Base-by-base conservation (phyloP, 1,284 basidiomycete species). In the Puccinia brachypodii region DNA sequence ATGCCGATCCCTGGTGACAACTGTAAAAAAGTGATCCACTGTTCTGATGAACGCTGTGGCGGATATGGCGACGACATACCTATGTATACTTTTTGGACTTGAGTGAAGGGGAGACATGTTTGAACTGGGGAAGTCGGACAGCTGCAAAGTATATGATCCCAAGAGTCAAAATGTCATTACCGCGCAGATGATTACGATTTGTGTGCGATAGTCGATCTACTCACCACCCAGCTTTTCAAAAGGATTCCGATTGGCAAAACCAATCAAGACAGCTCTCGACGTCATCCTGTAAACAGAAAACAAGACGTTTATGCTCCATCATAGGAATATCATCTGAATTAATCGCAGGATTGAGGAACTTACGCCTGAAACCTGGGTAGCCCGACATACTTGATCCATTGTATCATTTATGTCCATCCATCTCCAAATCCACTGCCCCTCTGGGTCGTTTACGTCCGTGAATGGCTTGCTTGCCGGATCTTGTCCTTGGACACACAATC, bases 341-440 rank as follows among this genome's bases (percentile, higher is more conserved):
- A 3, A 47, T 36, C 19, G 3, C 8, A n/a, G 50, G 22, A 50
- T 72, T 36, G 50, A 44, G 42, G 47, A 44, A 72, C 77, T 79
- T 60, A 79, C 77, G 16, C 44, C 40, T 50, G 66, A 71, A n/a
- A 79, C 68, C 53, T 72, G 66, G 9, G 58, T 40, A 13, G 40
- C 47, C 14, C 50, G 50, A 42, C 77, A 79, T 4, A 79, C 77
- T 71, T 71, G 66, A 56, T 79, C 68, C 77, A 79, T 72, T 44
- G 66, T 71, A 44, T 79, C 77, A 56, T 79, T 72, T 0, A 79
- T 68, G 47, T 79, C 77, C 9, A 79, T 71, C 31, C 50, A 79
- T 58, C 50, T 72, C 77, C 77, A 79, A 58, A 56, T 40, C 77
- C 77, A 79, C 22, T 25, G 36, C 16, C 56, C 68, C 3, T 22